These are phyloP conservation scores for Niebla homalea DNA, from an alignment of 495 filamentous ascomycete genomes.

Conservation along the genomic window DNA sequence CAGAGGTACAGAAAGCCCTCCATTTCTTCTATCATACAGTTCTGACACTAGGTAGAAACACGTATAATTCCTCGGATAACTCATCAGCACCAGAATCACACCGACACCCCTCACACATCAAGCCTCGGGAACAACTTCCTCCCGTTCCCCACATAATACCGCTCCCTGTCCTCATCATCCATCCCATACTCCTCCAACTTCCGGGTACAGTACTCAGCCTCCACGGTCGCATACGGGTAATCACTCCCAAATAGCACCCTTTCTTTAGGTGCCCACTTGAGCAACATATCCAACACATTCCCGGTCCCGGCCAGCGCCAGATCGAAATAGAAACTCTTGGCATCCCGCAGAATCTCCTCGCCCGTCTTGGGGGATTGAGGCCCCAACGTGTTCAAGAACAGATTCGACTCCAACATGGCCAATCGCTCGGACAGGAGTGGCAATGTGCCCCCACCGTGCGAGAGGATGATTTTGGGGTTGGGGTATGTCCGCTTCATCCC, in stretches of 20 bases:
- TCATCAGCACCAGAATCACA: too few relatives aligned
- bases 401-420: slow-evolving; percentile 2
- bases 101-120: too few relatives aligned
- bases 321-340: slow-evolving; percentile 30
- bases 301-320: slow-evolving; percentile 24
- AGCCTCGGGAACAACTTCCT: slow-evolving; percentile 15
- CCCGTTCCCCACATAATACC: slow-evolving; percentile 15
- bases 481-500: slow-evolving; percentile 13
- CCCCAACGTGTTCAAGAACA: not conserved
- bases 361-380: slow-evolving; percentile 12
- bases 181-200: slow-evolving; percentile 13
- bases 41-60: too few relatives aligned
- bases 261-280: slow-evolving; percentile 27
- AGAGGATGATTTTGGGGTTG: slow-evolving; percentile 37
- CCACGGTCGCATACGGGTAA: slow-evolving; percentile 22
- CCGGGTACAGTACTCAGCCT: slow-evolving; percentile 8
- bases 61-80: too few relatives aligned
- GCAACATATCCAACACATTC: slow-evolving; percentile 25
- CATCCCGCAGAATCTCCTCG: slow-evolving; percentile 22
- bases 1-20: too few relatives aligned
- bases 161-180: slow-evolving; percentile 8
- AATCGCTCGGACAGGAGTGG: slow-evolving; percentile 27
- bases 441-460: slow-evolving; percentile 39
- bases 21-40: too few relatives aligned
- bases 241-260: slow-evolving; percentile 40